phyloP scores from a whole-genome alignment of 2,329 filamentous ascomycete genomes.

The Mycocentrospora acerina region DNA sequence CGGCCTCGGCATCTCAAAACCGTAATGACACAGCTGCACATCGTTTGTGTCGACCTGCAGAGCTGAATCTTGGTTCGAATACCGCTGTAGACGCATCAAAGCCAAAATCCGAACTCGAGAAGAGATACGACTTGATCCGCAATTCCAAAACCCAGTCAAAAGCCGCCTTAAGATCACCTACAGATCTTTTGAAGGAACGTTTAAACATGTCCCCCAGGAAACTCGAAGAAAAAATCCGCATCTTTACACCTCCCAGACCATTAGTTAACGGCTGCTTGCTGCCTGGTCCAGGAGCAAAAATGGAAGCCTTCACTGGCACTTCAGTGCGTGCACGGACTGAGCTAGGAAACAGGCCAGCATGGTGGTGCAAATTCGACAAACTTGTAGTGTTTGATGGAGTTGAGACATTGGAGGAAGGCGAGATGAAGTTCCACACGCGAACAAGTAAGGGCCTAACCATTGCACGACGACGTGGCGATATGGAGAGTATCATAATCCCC shows the following conservation, averaged over 20 bases:
- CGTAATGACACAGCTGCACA: conserved; percentile 16
- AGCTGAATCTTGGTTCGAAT: conserved; percentile 27
- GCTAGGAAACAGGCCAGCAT: conserved; percentile 22
- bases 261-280: conserved; percentile 33
- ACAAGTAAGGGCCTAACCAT: conserved; percentile 35
- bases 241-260: conserved; percentile 29
- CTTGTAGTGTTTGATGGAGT: conserved; percentile 37
- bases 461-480: conserved; percentile 29
- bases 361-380: conserved; percentile 41
- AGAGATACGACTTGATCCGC: conserved; percentile 32
- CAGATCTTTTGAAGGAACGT: conserved; percentile 32
- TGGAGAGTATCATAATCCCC: conserved; percentile 34
- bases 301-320: conserved; percentile 26
- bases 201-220: conserved; percentile 27
- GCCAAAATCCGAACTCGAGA: conserved; percentile 35
- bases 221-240: conserved; percentile 20
- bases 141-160: conserved; percentile 32
- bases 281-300: conserved; percentile 24
- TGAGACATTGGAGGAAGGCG: conserved; percentile 11
- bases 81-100: conserved; percentile 10
- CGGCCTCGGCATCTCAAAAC: conserved; percentile 7
- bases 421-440: conserved; percentile 20
- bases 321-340: conserved; percentile 32
- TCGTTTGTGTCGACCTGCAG: conserved; percentile 30
- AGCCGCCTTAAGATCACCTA: conserved; percentile 34